These are phyloP conservation scores for Botrytis galanthina DNA, from an alignment of 2,329 filamentous ascomycete genomes.

Conservation along the genomic window DNA sequence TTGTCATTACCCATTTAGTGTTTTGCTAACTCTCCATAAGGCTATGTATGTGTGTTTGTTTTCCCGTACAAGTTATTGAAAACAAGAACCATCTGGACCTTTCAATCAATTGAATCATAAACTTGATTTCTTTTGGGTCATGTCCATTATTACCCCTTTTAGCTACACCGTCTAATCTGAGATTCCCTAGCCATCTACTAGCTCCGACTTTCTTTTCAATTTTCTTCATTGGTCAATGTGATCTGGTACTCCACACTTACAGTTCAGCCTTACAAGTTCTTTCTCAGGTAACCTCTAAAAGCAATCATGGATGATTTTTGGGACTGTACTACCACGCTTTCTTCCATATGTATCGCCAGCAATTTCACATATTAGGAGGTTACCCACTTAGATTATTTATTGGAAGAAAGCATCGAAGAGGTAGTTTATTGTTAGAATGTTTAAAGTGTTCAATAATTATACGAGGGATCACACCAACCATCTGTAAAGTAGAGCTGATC, in stretches of 20 bases:
- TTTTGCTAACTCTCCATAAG: background rate
- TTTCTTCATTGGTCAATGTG: background rate
- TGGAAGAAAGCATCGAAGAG: background rate
- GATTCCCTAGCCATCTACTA: background rate
- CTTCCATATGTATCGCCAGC: background rate
- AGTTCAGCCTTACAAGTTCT: constrained; percentile 20
- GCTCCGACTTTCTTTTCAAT: background rate
- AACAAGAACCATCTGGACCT: background rate
- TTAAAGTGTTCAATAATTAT: background rate
- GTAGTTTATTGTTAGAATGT: background rate
- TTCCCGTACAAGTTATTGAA: background rate
- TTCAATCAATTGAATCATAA: background rate
- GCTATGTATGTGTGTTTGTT: background rate
- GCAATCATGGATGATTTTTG: background rate
- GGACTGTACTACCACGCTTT: background rate
- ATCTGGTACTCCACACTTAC: constrained; percentile 1
- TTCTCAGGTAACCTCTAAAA: constrained; percentile 12
- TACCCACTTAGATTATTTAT: background rate
- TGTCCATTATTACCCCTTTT: constrained; percentile 10
- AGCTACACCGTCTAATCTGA: constrained; percentile 1
- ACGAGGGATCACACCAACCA: background rate
- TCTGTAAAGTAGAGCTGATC: background rate
- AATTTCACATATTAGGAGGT: background rate
- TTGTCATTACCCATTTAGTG: background rate
- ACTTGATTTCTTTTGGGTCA: background rate